Evolutionary conservation across 805 yeast species (phyloP).

Genomic region (Ogataea allantospora): DNA sequence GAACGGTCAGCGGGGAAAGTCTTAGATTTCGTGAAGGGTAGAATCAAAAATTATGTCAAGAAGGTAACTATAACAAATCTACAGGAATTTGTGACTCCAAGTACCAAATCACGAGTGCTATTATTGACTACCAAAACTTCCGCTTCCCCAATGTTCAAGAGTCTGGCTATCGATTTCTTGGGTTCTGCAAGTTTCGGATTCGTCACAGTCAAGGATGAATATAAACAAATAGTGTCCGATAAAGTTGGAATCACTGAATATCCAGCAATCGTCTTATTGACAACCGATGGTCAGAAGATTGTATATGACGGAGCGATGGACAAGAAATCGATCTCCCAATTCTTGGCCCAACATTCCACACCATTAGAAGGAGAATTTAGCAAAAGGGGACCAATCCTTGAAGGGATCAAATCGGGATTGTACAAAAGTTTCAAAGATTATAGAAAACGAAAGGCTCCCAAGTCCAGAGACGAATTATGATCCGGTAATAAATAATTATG

Average conservation of each 20-base stretch:
- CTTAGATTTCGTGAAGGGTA: slow-evolving; percentile 50
- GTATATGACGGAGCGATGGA: slow-evolving; percentile 32
- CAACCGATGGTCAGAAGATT: slow-evolving; percentile 17
- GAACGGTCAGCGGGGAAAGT: slow-evolving; percentile 57
- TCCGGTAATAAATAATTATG: neutral
- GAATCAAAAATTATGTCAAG: slow-evolving; percentile 66
- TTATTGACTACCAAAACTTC: slow-evolving; percentile 50
- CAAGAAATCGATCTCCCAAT: slow-evolving; percentile 34
- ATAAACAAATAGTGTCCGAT: slow-evolving; percentile 9
- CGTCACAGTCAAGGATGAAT: slow-evolving; percentile 33
- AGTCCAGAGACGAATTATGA: slow-evolving; percentile 2
- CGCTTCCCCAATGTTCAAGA: slow-evolving; percentile 56
- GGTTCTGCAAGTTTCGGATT: slow-evolving; percentile 49
- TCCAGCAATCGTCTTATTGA: slow-evolving; percentile 28
- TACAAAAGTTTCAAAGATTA: slow-evolving; percentile 22
- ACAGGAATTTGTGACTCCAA: slow-evolving; percentile 26
- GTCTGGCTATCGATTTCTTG: slow-evolving; percentile 69
- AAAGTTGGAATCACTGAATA: slow-evolving; percentile 15
- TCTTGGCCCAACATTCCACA: slow-evolving; percentile 29
- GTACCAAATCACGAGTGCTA: slow-evolving; percentile 39
- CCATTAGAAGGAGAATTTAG: slow-evolving; percentile 38
- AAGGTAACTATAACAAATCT: slow-evolving; percentile 40
- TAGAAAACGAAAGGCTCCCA: slow-evolving; percentile 22
- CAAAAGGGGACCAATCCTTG: slow-evolving; percentile 23
- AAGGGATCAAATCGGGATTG: slow-evolving; percentile 23